phyloP scores from a whole-genome alignment of 1,284 basidiomycete genomes.

The Cryptococcus wingfieldii region DNA sequence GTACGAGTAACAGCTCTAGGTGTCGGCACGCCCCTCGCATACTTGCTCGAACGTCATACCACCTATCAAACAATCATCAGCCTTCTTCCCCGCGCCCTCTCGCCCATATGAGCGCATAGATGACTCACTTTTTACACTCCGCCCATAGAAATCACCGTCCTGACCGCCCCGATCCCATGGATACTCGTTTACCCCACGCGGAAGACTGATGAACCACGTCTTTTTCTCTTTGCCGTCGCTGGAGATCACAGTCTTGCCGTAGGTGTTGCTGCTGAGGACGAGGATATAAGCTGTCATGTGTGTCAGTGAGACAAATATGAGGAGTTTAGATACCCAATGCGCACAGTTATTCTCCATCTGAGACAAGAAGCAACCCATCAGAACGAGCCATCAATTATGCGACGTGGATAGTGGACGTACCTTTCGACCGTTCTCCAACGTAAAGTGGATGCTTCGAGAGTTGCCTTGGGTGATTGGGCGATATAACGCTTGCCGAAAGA shows the following conservation, averaged over 20 bases:
- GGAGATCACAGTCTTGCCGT: constrained; percentile 9
- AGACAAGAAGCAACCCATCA: not conserved
- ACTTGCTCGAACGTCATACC: not conserved
- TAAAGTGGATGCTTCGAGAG: constrained; percentile 30
- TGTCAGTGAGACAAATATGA: not conserved
- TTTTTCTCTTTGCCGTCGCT: constrained; percentile 22
- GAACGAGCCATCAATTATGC: not conserved
- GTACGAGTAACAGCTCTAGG: too few species aligned
- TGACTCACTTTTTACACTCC: constrained; percentile 38
- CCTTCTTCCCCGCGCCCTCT: not conserved
- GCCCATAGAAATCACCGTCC: constrained; percentile 28
- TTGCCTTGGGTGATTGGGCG: constrained; percentile 13
- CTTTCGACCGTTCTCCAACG: constrained; percentile 27
- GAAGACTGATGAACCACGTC: constrained; percentile 34
- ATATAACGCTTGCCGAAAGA: constrained; percentile 21
- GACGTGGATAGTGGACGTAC: constrained; percentile 8
- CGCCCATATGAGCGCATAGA: not conserved
- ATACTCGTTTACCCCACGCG: constrained; percentile 23
- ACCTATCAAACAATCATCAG: not conserved
- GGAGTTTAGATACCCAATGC: not conserved
- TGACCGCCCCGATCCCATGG: constrained; percentile 36
- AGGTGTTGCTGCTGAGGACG: constrained; percentile 12
- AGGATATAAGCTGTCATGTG: constrained; percentile 26
- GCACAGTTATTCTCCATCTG: constrained; percentile 31
- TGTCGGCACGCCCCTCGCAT: not conserved